A percentile compares a stretch with the other conserved stretches of the same genome.
Evolutionary conservation across 331 rosid genomes (phyloP).

Genomic region (Malus hybrid): DNA sequence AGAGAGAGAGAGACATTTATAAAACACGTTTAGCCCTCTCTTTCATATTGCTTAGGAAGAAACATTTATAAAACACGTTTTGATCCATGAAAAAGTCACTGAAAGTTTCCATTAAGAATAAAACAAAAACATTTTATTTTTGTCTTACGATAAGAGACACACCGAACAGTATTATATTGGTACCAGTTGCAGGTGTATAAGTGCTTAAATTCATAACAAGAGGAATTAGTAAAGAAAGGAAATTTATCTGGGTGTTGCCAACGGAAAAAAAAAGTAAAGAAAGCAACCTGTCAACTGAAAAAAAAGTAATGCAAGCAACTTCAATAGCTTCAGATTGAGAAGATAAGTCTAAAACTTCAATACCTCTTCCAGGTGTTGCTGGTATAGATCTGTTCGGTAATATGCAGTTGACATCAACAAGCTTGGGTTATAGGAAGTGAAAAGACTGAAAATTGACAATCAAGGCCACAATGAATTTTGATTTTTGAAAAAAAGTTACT

Average conservation of each 20-base stretch:
- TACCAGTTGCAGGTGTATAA: background rate
- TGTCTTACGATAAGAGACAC: background rate
- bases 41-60: background rate
- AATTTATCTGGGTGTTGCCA: background rate
- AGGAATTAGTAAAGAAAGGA: background rate
- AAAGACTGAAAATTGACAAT: constrained; percentile 53
- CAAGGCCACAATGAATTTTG: background rate
- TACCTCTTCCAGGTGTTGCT: constrained; percentile 69
- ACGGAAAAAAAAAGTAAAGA: background rate
- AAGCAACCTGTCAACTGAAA: background rate
- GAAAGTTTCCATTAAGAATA: background rate
- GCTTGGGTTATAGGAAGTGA: constrained; percentile 73
- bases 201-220: background rate
- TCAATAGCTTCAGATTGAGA: constrained; percentile 6
- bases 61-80: background rate
- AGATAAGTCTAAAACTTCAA: background rate
- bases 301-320: background rate
- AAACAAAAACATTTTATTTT: background rate
- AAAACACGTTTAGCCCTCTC: background rate
- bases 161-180: background rate
- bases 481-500: background rate
- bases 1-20: too few relatives aligned
- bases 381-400: constrained; percentile 74
- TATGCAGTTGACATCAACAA: constrained; percentile 86
- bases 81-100: background rate